phyloP scores from a whole-genome alignment of 106 monocot species.

The Dioscorea zingiberensis region DNA sequence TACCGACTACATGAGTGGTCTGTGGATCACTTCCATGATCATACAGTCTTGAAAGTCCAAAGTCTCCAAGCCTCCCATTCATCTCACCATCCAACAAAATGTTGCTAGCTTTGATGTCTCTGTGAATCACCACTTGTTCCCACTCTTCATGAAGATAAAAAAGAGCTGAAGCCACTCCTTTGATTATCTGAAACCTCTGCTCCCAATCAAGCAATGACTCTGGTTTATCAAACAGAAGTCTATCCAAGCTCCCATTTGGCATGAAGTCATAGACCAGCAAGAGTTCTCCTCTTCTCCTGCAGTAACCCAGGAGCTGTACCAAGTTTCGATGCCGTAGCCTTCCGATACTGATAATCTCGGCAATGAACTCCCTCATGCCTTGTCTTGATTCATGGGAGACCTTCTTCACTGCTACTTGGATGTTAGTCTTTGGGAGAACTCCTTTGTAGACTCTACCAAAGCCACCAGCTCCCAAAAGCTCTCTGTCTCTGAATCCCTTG shows the following conservation, averaged over 20 bases:
- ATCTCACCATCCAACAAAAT: constrained; percentile 15
- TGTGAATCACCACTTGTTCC: constrained; percentile 10
- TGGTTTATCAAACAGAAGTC: not conserved
- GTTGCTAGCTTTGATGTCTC: constrained; percentile 24
- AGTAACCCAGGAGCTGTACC: constrained; percentile 2
- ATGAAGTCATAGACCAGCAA: constrained; percentile 9
- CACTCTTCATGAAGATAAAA: constrained; percentile 8
- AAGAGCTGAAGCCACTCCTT: constrained; percentile 6
- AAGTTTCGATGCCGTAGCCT: constrained; percentile 6
- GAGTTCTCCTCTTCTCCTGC: not conserved
- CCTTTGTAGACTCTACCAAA: constrained; percentile 13
- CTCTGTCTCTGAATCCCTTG: constrained; percentile 1
- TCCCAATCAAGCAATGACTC: not conserved
- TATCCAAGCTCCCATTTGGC: constrained; percentile 9
- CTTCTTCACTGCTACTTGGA: constrained; percentile 9
- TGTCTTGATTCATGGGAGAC: constrained; percentile 4
- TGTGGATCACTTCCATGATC: constrained; percentile 3
- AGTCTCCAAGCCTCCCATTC: constrained; percentile 23
- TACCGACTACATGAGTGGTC: constrained; percentile 11
- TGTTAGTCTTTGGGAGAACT: not conserved
- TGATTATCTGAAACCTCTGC: not conserved
- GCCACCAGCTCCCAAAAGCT: constrained; percentile 3
- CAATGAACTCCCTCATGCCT: constrained; percentile 1
- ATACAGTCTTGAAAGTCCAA: constrained; percentile 16
- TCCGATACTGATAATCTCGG: constrained; percentile 6